Evolutionary conservation across 2,329 filamentous ascomycete genomes (phyloP).

Genomic region (Davidsoniella virescens): DNA sequence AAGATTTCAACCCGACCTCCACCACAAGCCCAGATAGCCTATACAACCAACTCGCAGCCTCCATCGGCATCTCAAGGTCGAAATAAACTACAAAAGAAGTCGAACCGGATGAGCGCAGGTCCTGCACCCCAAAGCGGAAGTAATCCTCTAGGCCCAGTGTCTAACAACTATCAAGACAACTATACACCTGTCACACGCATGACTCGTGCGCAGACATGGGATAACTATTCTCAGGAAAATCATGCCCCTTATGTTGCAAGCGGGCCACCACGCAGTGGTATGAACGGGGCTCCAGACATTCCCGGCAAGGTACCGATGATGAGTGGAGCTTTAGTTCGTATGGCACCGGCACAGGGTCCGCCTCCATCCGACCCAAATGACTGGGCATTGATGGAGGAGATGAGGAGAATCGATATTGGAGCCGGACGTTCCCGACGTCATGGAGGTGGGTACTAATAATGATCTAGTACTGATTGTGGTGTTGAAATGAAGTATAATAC

Average conservation of each 20-base stretch:
- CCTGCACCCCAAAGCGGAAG: constrained; percentile 23
- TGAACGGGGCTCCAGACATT: neutral
- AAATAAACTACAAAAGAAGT: constrained; percentile 50
- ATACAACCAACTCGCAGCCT: constrained; percentile 18
- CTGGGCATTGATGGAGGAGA: constrained; percentile 51
- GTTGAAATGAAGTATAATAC: too few species aligned
- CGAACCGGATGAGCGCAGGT: constrained; percentile 28
- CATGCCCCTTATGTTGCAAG: constrained; percentile 9
- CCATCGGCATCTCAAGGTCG: constrained; percentile 24
- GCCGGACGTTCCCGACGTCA: constrained; percentile 38
- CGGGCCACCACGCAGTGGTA: constrained; percentile 29
- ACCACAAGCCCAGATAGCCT: constrained; percentile 18
- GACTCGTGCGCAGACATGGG: constrained; percentile 33
- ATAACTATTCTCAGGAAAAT: constrained; percentile 21
- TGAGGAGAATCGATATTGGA: constrained; percentile 53
- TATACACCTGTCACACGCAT: constrained; percentile 27
- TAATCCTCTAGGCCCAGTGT: constrained; percentile 32
- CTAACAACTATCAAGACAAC: constrained; percentile 19
- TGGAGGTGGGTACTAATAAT: constrained; percentile 23
- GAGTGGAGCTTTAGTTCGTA: constrained; percentile 23
- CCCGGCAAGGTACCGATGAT: constrained; percentile 28
- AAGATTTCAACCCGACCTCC: constrained; percentile 34
- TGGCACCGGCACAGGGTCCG: constrained; percentile 16
- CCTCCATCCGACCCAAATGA: constrained; percentile 27
- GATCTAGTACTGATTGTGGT: too few species aligned